Percentiles rank a stretch among this genome's conserved stretches.
phyloP scores from a whole-genome alignment of 495 filamentous ascomycete species.

The Gamarada debralockiae region DNA sequence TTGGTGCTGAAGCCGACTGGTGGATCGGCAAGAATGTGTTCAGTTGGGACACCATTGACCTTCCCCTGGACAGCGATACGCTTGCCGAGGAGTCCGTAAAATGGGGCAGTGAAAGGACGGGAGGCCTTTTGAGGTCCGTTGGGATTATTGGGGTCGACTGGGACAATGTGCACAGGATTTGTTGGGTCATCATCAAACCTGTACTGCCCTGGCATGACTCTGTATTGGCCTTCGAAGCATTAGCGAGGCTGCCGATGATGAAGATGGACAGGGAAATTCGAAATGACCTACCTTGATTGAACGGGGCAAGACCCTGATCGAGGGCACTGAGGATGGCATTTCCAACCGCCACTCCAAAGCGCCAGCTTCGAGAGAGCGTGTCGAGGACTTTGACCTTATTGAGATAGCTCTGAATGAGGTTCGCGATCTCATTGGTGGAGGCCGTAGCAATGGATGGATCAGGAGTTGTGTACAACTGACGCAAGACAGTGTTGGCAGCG shows the following conservation, averaged over 20 bases:
- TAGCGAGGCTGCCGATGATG: slow-evolving; percentile 1
- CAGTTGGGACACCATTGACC: slow-evolving; percentile 14
- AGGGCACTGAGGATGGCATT: slow-evolving; percentile 25
- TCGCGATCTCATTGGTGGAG: slow-evolving; percentile 9
- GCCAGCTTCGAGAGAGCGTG: slow-evolving; percentile 21
- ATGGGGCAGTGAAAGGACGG: slow-evolving; percentile 25
- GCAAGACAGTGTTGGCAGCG: slow-evolving; percentile 27
- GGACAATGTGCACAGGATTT: slow-evolving; percentile 29
- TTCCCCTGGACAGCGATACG: slow-evolving; percentile 27
- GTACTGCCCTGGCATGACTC: slow-evolving; percentile 20
- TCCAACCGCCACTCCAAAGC: slow-evolving; percentile 27
- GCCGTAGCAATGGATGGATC: slow-evolving; percentile 10
- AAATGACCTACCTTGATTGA: slow-evolving; percentile 9
- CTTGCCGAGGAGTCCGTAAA: slow-evolving; percentile 28
- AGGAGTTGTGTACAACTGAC: slow-evolving; percentile 24
- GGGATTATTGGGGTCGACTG: slow-evolving; percentile 29
- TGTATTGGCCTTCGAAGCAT: slow-evolving; percentile 17
- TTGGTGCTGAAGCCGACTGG: slow-evolving; percentile 24
- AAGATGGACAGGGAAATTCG: background rate
- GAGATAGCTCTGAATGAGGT: slow-evolving; percentile 12
- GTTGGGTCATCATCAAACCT: slow-evolving; percentile 33
- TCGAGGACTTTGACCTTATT: slow-evolving; percentile 17
- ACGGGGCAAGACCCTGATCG: slow-evolving; percentile 15
- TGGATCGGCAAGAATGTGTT: slow-evolving; percentile 33
- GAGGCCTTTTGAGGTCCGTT: slow-evolving; percentile 22